phyloP scores from a whole-genome alignment of 768 basidiomycete species.

The Mycena belliarum region DNA sequence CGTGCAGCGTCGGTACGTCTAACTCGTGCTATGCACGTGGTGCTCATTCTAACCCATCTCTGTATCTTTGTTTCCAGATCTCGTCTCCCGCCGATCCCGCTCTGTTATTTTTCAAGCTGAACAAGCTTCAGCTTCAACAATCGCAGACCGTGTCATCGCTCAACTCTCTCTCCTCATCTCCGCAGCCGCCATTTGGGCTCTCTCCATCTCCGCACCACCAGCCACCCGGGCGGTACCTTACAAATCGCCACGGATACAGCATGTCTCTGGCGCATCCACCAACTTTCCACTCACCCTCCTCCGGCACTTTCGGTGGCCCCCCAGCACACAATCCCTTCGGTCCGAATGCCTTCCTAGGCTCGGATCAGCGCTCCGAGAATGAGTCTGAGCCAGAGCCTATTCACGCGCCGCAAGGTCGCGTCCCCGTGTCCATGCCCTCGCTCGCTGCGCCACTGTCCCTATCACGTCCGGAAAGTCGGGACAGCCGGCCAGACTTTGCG shows the following conservation, averaged over 20 bases:
- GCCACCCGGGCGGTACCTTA: slow-evolving; percentile 38
- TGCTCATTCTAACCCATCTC: slow-evolving; percentile 25
- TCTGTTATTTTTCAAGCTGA: slow-evolving; percentile 77
- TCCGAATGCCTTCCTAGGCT: slow-evolving; percentile 52
- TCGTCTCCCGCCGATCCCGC: slow-evolving; percentile 91
- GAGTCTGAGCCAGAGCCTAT: slow-evolving; percentile 33
- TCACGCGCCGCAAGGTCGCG: slow-evolving; percentile 57
- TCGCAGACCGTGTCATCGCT: slow-evolving; percentile 47
- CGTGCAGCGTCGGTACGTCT: slow-evolving; percentile 79
- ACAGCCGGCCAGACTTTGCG: slow-evolving; percentile 69
- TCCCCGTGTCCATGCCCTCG: slow-evolving; percentile 45
- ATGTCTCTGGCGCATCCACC: slow-evolving; percentile 70
- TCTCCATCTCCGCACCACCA: slow-evolving; percentile 51
- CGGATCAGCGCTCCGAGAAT: slow-evolving; percentile 39
- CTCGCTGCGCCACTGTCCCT: slow-evolving; percentile 45
- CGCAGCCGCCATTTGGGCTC: slow-evolving; percentile 56
- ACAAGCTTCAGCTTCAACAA: slow-evolving; percentile 83
- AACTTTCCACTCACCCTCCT: slow-evolving; percentile 40
- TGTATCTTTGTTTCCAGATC: slow-evolving; percentile 49
- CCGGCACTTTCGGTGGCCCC: slow-evolving; percentile 35
- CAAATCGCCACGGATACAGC: slow-evolving; percentile 67
- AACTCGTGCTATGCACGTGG: slow-evolving; percentile 24
- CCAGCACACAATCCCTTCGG: slow-evolving; percentile 68
- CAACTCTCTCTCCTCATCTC: slow-evolving; percentile 63
- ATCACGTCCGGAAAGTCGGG: slow-evolving; percentile 42